Conservation (phyloP, 2,329 filamentous ascomycete species). For the Fusarium sp. region DNA sequence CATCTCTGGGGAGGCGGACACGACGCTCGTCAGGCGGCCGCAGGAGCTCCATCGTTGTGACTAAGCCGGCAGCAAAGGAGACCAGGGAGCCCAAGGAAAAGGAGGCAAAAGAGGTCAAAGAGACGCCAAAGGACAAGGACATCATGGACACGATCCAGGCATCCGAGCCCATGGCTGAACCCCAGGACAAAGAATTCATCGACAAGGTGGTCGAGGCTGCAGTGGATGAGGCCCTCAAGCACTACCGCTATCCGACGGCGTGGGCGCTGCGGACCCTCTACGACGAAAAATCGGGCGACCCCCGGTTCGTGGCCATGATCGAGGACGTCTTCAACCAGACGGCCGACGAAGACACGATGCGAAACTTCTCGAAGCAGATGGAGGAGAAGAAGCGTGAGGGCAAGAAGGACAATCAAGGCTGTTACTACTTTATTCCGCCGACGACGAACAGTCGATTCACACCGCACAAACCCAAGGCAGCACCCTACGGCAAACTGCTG, state of each 20-base stretch:
- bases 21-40: slow-evolving; percentile 41
- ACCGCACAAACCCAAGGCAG: slow-evolving; percentile 60
- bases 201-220: slow-evolving; percentile 68
- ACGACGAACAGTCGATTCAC: slow-evolving; percentile 57
- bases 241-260: slow-evolving; percentile 71
- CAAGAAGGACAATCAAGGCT: slow-evolving; percentile 63
- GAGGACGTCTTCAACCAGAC: slow-evolving; percentile 69
- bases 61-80: slow-evolving; percentile 37
- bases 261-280: slow-evolving; percentile 71
- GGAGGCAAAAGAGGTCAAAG: slow-evolving; percentile 19
- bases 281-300: slow-evolving; percentile 66
- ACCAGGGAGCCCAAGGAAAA: slow-evolving; percentile 21
- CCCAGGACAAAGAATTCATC: slow-evolving; percentile 57
- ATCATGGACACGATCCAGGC: slow-evolving; percentile 31
- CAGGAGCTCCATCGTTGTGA: slow-evolving; percentile 39
- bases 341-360: slow-evolving; percentile 64
- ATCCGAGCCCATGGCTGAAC: slow-evolving; percentile 37
- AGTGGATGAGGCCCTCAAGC: slow-evolving; percentile 69
- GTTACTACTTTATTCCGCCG: slow-evolving; percentile 66
- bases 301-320: slow-evolving; percentile 67
- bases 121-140: slow-evolving; percentile 20
- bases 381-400: slow-evolving; percentile 68
- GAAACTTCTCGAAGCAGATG: slow-evolving; percentile 64
- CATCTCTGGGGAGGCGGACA: slow-evolving; percentile 47
- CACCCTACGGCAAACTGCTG: slow-evolving; percentile 62